Conservation (phyloP, 1,139 yeast species). For the Pichia sp. region DNA sequence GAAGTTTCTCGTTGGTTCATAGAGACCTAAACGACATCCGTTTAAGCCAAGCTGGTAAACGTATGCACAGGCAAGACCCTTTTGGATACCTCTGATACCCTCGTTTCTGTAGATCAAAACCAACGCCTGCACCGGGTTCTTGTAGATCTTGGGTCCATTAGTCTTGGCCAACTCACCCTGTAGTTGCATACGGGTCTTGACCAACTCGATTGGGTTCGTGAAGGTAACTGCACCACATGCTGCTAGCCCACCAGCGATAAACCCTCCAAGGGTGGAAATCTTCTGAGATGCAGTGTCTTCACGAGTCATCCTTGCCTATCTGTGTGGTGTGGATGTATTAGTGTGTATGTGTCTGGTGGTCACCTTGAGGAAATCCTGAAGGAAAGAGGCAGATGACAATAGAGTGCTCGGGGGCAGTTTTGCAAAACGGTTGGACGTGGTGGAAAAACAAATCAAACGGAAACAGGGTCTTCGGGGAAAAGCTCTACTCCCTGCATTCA, state of each 20-base stretch:
- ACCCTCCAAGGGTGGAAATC: slow-evolving; percentile 71
- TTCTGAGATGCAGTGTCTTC: slow-evolving; percentile 38
- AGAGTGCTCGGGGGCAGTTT: no score
- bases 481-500: no score
- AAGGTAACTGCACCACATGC: slow-evolving; percentile 98
- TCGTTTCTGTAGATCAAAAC: slow-evolving; percentile 71
- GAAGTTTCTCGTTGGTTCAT: slow-evolving; percentile 74
- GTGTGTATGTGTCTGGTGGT: no score
- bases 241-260: slow-evolving; percentile 89
- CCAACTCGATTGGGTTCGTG: slow-evolving; percentile 91
- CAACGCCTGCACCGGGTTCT: slow-evolving; percentile 83
- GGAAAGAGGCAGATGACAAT: no score
- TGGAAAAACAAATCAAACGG: neutral
- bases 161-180: slow-evolving; percentile 78
- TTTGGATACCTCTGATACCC: slow-evolving; percentile 83
- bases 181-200: slow-evolving; percentile 92
- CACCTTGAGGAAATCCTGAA: no score
- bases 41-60: slow-evolving; percentile 84
- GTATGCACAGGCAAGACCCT: slow-evolving; percentile 81
- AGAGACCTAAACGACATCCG: slow-evolving; percentile 90
- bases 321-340: no score
- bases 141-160: slow-evolving; percentile 55
- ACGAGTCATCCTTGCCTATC: neutral
- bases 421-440: no score
- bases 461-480: neutral